phyloP scores from a whole-genome alignment of 176 grass and related monocot genomes.

The Coix lacrymajobi region DNA sequence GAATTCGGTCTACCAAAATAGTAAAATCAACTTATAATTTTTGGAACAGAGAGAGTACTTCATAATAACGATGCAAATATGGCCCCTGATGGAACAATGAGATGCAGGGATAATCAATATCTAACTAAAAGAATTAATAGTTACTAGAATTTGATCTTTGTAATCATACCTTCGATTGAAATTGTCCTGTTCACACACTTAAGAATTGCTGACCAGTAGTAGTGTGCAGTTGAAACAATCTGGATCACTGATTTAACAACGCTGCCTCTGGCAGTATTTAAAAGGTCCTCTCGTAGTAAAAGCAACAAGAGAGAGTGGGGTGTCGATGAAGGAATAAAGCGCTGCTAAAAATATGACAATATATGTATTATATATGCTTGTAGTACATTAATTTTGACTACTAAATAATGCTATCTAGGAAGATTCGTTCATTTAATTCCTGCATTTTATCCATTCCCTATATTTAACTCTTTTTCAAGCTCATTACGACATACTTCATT shows the following conservation, averaged over 20 bases:
- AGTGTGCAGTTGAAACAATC: background rate
- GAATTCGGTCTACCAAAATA: too few relatives aligned
- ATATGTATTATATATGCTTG: background rate
- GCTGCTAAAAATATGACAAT: background rate
- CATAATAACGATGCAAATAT: background rate
- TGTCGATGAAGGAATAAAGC: background rate
- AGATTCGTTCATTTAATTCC: background rate
- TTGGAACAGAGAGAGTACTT: too few relatives aligned
- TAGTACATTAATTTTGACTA: background rate
- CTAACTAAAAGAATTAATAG: background rate
- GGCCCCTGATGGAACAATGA: background rate
- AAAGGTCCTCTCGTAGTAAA: background rate
- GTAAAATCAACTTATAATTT: too few relatives aligned
- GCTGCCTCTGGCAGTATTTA: background rate
- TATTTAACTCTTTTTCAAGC: background rate
- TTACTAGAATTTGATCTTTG: too few relatives aligned
- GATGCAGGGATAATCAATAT: background rate
- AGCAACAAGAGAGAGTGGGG: background rate
- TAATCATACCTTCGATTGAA: background rate
- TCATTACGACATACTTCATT: background rate
- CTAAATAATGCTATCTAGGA: background rate
- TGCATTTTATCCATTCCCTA: background rate
- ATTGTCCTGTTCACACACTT: background rate
- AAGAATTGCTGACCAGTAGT: background rate
- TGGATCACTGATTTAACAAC: background rate